Conservation (phyloP, 169 alveolate species). For the Cryptosporidium baileyi region DNA sequence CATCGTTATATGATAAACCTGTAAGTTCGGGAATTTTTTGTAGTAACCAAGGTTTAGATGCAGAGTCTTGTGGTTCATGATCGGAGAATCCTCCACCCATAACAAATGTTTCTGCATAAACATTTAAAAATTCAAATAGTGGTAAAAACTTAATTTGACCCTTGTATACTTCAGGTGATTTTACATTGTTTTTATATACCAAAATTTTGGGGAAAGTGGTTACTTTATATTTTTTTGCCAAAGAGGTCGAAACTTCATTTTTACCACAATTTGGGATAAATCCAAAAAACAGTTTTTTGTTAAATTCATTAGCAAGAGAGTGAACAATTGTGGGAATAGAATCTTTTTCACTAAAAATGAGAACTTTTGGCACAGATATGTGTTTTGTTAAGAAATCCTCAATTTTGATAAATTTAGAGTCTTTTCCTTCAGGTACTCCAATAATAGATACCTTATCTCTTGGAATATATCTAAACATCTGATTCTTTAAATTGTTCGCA, state of each 20-base stretch:
- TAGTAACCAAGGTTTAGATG: constrained; percentile 86
- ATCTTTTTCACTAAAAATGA: constrained; percentile 81
- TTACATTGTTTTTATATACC: constrained; percentile 82
- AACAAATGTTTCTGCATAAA: constrained; percentile 94
- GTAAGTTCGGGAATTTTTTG: constrained; percentile 84
- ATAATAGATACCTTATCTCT: constrained; percentile 72
- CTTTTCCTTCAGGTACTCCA: constrained; percentile 19
- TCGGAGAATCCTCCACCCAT: constrained; percentile 92
- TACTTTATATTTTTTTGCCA: constrained; percentile 85
- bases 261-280: constrained; percentile 76
- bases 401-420: constrained; percentile 74
- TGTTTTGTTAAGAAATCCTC: constrained; percentile 79
- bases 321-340: constrained; percentile 81
- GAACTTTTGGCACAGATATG: constrained; percentile 84
- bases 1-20: constrained; percentile 82
- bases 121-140: constrained; percentile 93
- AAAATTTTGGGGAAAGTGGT: constrained; percentile 85
- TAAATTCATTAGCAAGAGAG: constrained; percentile 80
- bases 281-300: constrained; percentile 81
- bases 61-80: constrained; percentile 76
- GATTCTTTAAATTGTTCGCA: constrained; percentile 71
- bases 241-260: constrained; percentile 45
- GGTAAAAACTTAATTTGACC: constrained; percentile 88
- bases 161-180: constrained; percentile 82
- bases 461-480: constrained; percentile 74